phyloP scores from a whole-genome alignment of 2,329 filamentous ascomycete species.

The Cercospora nicotianae region DNA sequence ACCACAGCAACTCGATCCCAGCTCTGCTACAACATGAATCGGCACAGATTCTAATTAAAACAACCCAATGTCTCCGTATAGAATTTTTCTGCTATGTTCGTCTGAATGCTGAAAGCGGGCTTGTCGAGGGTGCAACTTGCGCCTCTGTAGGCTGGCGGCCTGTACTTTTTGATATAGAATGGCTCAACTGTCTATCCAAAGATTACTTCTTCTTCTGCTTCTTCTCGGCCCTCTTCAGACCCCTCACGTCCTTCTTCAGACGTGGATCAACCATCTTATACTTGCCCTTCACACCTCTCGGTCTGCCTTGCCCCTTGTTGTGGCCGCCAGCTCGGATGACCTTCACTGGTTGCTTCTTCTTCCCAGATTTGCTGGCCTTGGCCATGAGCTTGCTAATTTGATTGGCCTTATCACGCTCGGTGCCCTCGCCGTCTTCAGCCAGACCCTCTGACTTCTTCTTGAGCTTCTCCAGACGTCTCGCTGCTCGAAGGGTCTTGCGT shows the following conservation, averaged over 20 bases:
- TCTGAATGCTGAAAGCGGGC: background rate
- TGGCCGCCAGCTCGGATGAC: slow-evolving; percentile 83
- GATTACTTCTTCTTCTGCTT: slow-evolving; percentile 45
- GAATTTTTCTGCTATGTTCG: background rate
- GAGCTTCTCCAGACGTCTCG: slow-evolving; percentile 86
- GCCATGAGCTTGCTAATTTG: slow-evolving; percentile 79
- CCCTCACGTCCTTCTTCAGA: slow-evolving; percentile 94
- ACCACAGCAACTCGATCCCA: slow-evolving; percentile 28
- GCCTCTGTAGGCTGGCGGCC: background rate
- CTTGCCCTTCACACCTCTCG: slow-evolving; percentile 87
- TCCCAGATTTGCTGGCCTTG: slow-evolving; percentile 67
- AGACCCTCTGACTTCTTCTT: slow-evolving; percentile 95
- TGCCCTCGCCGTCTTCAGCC: slow-evolving; percentile 71
- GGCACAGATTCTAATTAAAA: background rate
- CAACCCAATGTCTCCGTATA: background rate
- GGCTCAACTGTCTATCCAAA: background rate
- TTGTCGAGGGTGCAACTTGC: background rate
- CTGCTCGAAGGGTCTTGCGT: slow-evolving; percentile 94
- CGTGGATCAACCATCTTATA: slow-evolving; percentile 97
- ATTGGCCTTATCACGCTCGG: slow-evolving; percentile 88
- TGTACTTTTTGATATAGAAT: background rate
- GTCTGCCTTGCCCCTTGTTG: slow-evolving; percentile 84
- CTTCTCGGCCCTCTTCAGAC: slow-evolving; percentile 77
- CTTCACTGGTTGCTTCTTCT: slow-evolving; percentile 77
- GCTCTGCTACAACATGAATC: slow-evolving; percentile 14